Evolutionary conservation across 192 early-diverging fungal genomes (phyloP).

Genomic region (Entophlyctis helioformis): DNA sequence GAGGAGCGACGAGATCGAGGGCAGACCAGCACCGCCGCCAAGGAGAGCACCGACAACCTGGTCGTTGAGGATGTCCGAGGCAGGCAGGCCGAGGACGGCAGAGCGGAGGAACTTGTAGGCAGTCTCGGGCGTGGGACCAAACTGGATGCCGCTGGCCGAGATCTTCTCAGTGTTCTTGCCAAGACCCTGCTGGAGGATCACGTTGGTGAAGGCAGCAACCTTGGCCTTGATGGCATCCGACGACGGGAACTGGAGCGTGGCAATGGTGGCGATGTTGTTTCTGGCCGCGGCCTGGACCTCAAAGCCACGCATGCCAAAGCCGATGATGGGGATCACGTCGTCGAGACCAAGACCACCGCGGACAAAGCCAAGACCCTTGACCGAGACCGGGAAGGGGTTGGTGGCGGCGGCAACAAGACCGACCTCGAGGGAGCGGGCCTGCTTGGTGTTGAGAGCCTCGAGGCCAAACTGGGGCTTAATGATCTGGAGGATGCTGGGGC

Average conservation of each 20-base stretch:
- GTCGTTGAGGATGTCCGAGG: too few species aligned
- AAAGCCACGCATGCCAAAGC: background rate
- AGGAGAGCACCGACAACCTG: too few species aligned
- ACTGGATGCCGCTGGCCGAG: conserved; percentile 5
- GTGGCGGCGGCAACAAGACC: conserved; percentile 7
- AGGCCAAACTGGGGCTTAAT: conserved; percentile 5
- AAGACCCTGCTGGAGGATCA: background rate
- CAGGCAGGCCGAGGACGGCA: conserved; percentile 5
- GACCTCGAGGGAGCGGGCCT: conserved; percentile 3
- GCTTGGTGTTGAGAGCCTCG: conserved; percentile 5
- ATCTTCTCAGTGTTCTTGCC: conserved; percentile 7
- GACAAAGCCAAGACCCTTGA: conserved; percentile 14
- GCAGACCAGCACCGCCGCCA: too few species aligned
- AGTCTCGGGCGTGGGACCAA: conserved; percentile 8
- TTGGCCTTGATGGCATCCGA: background rate
- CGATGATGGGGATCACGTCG: background rate
- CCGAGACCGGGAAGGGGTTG: conserved; percentile 8
- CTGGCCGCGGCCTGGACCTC: conserved; percentile 2
- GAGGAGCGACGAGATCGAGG: too few species aligned
- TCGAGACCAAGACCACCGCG: conserved; percentile 1
- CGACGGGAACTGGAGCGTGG: conserved; percentile 5
- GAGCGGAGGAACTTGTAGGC: conserved; percentile 8
- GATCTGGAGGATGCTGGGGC: conserved; percentile 5
- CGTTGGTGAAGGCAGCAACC: conserved; percentile 10
- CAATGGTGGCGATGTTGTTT: conserved; percentile 8